Evolutionary conservation across 2,329 filamentous ascomycete species (phyloP), one percentile per base, ranked within the genome.

Genomic region (Phaeosphaeriaceae sp.): DNA sequence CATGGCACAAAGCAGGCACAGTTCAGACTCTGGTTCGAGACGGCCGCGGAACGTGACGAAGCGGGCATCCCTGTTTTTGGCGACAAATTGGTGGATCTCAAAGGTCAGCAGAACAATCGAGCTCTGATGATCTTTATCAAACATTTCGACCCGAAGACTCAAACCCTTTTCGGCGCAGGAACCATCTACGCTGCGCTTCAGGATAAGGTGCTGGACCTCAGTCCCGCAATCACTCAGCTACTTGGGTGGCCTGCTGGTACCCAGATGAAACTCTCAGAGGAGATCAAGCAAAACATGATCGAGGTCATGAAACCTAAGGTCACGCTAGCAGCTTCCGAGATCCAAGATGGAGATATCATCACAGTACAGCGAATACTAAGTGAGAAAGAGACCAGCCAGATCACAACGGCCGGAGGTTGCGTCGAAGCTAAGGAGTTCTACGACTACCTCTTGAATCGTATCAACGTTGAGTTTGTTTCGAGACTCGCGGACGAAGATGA

Each of bases 271-370:
- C 85, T 99, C 21, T 98, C 89, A 81, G 95, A 99, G 84, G 95
- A 99, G 81, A 98, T 99, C 79, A 99, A 98, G 79, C 93, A 93
- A 51, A 91, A 88, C 59, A 98, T 98, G 93, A 97, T 99, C 66
- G 96, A 99, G 74, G 85, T 87, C 7, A 90, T 99, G 82, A 98
- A 97, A 79, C 86, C 89, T 0, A 98, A 97, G 80, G 88, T 92
- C 72, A 92, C 93, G 0, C 84, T 99, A 58, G 91, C 93, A 65
- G 89, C 91, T 58, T 95, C 95, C 1, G 96, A 99, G 76, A 90
- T 99, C 22, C 94, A 98, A 75, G 94, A 99, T 70, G 95, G 95
- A 49, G 95, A 99, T 73, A 96, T 99, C 66, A 88, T 99, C 56
- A 97, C 93, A 73, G 97, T 98, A 80, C 95, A 99, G 76, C 86